phyloP scores from a whole-genome alignment of 164 flowering plant species.

The Hamamelis virginiana region DNA sequence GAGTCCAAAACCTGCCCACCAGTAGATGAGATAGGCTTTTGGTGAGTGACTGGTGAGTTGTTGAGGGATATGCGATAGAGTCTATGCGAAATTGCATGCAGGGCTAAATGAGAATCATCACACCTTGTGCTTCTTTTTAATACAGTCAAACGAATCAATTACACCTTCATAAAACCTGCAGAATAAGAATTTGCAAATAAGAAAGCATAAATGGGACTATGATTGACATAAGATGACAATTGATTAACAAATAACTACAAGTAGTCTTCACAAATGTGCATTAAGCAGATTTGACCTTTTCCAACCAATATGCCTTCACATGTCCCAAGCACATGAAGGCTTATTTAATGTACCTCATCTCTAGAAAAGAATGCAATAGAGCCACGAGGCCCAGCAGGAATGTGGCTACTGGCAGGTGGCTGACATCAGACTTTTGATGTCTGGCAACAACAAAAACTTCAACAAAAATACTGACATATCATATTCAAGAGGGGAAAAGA shows the following conservation, averaged over 20 bases:
- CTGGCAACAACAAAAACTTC: too few relatives aligned
- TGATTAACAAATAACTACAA: not conserved
- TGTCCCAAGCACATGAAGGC: too few relatives aligned
- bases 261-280: not conserved
- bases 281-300: not conserved
- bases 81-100: not conserved
- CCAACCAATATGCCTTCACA: not conserved
- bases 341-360: too few relatives aligned
- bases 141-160: slow-evolving; percentile 25
- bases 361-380: too few relatives aligned
- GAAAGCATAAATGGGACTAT: not conserved
- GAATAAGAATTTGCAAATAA: not conserved
- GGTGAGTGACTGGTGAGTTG: too few relatives aligned
- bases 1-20: too few relatives aligned
- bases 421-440: too few relatives aligned
- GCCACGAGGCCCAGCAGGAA: too few relatives aligned
- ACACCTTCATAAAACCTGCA: slow-evolving; percentile 49
- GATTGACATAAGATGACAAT: not conserved
- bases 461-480: too few relatives aligned
- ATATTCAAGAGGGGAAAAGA: too few relatives aligned
- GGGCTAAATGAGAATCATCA: not conserved
- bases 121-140: slow-evolving; percentile 36
- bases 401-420: too few relatives aligned
- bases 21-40: too few relatives aligned
- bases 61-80: not conserved